Base-by-base conservation (phyloP, 2,329 filamentous ascomycete species). In the Diaporthe sp. region DNA sequence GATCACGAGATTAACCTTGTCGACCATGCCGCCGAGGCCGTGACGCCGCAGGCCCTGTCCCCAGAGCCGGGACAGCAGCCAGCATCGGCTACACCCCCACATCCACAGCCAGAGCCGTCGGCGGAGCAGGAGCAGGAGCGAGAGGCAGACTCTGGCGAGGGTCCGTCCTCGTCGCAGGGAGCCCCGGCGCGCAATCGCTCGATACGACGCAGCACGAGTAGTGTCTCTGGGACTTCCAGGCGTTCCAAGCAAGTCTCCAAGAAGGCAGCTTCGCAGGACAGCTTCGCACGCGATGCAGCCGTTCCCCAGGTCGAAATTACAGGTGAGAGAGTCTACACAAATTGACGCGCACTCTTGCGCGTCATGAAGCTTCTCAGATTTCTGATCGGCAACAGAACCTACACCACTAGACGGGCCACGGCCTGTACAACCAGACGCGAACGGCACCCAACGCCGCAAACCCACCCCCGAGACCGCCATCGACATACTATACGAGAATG, bases 401-500 rank as follows among this genome's bases (percentile, higher is more conserved):
- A 77, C 76, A 22, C 76, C 76, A 60, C 22, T 73, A n/a, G 62
- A 49, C 28, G n/a, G 72, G 22, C 61, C 77, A 39, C 58, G 39
- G 17, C 31, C 3, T 2, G 51, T 34, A 28, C 42, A 28, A 42
- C 15, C 62, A 10, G 39, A 31, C 3, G 19, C 31, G 7, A 75
- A 65, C 13, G 61, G 49, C 37, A 34, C 28, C 13, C 46, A 42
- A 15, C 61, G 70, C 55, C 51, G 80, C 80, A 53, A 79, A 79
- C 60, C 42, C n/a, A 65, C 68, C 17, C 85, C 81, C 77, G 88
- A 86, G 82, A 87, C 87, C 3, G 92, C 90, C 39, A 92, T 98
- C 76, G 97, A 99, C 78, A 90, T 98, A 7, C 88, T 99, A 0
- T 98, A 98, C 84, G 97, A 99, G 83, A 99, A 99, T 81, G 94